phyloP scores from a whole-genome alignment of 2,329 filamentous ascomycete species.

The Diaporthe aspalathi region DNA sequence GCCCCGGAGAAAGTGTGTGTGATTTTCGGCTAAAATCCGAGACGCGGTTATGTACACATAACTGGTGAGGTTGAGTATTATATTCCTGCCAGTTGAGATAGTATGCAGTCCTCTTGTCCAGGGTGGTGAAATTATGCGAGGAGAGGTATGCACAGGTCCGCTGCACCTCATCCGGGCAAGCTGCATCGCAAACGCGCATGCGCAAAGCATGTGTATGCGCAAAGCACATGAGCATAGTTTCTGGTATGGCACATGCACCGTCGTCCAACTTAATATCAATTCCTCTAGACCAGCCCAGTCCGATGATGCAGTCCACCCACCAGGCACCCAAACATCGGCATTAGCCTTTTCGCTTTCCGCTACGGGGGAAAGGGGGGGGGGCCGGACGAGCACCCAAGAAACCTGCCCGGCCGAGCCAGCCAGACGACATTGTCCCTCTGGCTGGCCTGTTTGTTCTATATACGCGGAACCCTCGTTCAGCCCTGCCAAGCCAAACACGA shows the following conservation, averaged over 20 bases:
- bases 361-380: background rate
- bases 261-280: background rate
- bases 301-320: constrained; percentile 20
- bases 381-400: constrained; percentile 25
- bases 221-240: background rate
- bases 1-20: background rate
- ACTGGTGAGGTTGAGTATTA: too few species aligned
- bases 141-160: too few species aligned
- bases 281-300: constrained; percentile 3
- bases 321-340: background rate
- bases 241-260: background rate
- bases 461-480: background rate
- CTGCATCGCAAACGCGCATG: background rate
- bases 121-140: too few species aligned
- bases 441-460: too few species aligned
- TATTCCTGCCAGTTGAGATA: background rate
- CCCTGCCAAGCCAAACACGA: constrained; percentile 18
- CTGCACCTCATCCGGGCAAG: too few species aligned
- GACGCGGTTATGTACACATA: too few species aligned
- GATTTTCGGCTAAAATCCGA: constrained; percentile 6
- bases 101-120: too few species aligned
- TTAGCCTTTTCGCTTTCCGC: background rate
- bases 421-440: too few species aligned
- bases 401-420: background rate
- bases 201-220: background rate